phyloP scores from a whole-genome alignment of 768 basidiomycete genomes.

The Leccinum obscurum region DNA sequence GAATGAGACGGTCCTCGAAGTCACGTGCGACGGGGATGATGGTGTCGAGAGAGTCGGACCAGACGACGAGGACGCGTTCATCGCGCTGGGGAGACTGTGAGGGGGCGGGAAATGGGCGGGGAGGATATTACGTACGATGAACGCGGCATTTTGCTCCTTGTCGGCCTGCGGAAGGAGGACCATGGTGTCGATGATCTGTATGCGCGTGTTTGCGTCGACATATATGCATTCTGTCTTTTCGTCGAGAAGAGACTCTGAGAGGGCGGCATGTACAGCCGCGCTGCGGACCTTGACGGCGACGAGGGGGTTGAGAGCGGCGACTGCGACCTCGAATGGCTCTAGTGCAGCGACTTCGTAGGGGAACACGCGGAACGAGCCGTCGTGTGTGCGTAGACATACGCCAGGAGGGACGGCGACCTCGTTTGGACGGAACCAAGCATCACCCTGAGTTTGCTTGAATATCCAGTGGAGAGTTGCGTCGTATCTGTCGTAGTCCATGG shows the following conservation, averaged over 20 bases:
- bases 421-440: conserved; percentile 55
- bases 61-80: conserved; percentile 81
- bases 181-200: conserved; percentile 83
- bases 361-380: conserved; percentile 52
- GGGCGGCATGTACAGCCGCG: no score
- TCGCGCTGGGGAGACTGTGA: conserved; percentile 52
- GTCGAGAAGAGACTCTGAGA: conserved; percentile 28
- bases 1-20: conserved; percentile 59
- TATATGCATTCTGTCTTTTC: conserved; percentile 32
- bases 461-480: conserved; percentile 30
- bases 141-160: conserved; percentile 50
- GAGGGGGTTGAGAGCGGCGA: conserved; percentile 52
- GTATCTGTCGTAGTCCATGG: conserved; percentile 38
- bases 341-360: conserved; percentile 54
- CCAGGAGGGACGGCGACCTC: conserved; percentile 48
- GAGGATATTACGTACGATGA: conserved; percentile 57
- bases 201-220: conserved; percentile 61
- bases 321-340: conserved; percentile 55
- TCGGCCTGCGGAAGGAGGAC: conserved; percentile 60
- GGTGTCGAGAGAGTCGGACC: conserved; percentile 77
- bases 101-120: not conserved
- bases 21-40: conserved; percentile 57
- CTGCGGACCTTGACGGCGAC: conserved; percentile 40
- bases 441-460: conserved; percentile 40
- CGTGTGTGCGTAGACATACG: conserved; percentile 49